Base-by-base conservation (phyloP, 2,329 filamentous ascomycete genomes). In the Didymellaceae sp. region DNA sequence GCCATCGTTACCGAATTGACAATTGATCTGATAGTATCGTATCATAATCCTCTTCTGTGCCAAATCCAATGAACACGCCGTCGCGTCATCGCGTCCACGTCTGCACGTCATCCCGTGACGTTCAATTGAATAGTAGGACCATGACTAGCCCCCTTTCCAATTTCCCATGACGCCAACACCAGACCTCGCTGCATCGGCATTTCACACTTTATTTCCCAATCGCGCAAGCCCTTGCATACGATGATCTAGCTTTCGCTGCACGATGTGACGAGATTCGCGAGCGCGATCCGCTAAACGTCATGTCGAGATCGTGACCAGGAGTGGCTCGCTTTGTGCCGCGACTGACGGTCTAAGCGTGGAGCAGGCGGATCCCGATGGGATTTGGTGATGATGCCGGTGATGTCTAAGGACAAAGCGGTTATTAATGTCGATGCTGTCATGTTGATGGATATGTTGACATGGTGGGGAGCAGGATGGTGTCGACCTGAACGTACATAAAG, bases 121-220 rank as follows among this genome's bases (percentile, higher is more conserved):
- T 35, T 17, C 33, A 4, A 34, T 39, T 4, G 11, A 32, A 10
- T 6, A 10, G 25, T 18, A 32, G 22, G 22, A 41, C 30, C 21
- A 41, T 28, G 22, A 41, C 45, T 37, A 48, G 37, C 45, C 45
- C 35, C 17, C 31, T 48, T 40, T 30, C n/a, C 22, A 31, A 30
- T 48, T 48, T 35, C 22, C 21, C 35, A 41, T 48, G 45, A 48
- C 45, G 45, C 45, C 37, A 41, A 41, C 30, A 41, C 22, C 16
- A 16, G 18, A n/a, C 14, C 35, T 46, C 14, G 2, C 35, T 22
- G 14, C 37, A 40, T 40, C 44, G 34, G 13, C 16, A 41, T 22
- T n/a, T 33, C 21, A 31, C 17, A 30, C 10, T 22, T 30, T n/a
- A 31, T 35, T 28, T 35, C 37, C 21, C 24, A 13, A 30, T 41